These are phyloP conservation scores for Aphanomyces euteiches DNA, from an alignment of 352 stramenopile species.

Conservation along the genomic window DNA sequence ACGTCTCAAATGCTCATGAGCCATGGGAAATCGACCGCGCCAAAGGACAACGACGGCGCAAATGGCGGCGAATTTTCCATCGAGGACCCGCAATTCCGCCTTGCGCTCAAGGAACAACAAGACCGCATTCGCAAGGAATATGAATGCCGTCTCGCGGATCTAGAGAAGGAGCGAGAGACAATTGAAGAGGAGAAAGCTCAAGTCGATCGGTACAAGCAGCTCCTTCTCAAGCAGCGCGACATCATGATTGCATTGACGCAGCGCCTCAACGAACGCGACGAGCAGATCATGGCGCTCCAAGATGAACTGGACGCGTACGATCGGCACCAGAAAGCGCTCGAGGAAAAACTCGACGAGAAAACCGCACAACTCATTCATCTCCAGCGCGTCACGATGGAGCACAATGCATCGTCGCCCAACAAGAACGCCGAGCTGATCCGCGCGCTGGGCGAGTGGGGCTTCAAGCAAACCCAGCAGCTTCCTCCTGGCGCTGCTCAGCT, in stretches of 20 bases:
- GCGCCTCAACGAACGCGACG: constrained; percentile 91
- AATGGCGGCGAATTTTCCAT: constrained; percentile 42
- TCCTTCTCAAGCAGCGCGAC: constrained; percentile 94
- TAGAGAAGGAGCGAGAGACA: constrained; percentile 91
- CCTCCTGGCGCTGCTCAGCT: constrained; percentile 38
- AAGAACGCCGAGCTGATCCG: constrained; percentile 63
- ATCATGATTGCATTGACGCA: constrained; percentile 97
- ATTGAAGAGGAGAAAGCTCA: constrained; percentile 95
- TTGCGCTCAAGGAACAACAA: constrained; percentile 86
- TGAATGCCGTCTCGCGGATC: constrained; percentile 83
- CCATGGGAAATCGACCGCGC: constrained; percentile 30
- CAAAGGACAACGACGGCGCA: not conserved
- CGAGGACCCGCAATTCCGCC: constrained; percentile 74
- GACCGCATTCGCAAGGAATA: constrained; percentile 90
- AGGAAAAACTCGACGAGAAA: constrained; percentile 94
- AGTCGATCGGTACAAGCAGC: constrained; percentile 94
- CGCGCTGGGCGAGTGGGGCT: constrained; percentile 59
- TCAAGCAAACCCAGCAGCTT: constrained; percentile 4
- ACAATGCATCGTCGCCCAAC: constrained; percentile 59
- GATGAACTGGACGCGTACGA: constrained; percentile 94
- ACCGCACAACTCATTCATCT: constrained; percentile 92
- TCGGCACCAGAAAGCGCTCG: constrained; percentile 86
- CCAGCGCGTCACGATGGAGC: constrained; percentile 87
- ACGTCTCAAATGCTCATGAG: constrained; percentile 92
- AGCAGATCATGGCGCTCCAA: constrained; percentile 93